Evolutionary conservation across 2,329 filamentous ascomycete genomes (phyloP).

Genomic region (Sporothrix inflata): DNA sequence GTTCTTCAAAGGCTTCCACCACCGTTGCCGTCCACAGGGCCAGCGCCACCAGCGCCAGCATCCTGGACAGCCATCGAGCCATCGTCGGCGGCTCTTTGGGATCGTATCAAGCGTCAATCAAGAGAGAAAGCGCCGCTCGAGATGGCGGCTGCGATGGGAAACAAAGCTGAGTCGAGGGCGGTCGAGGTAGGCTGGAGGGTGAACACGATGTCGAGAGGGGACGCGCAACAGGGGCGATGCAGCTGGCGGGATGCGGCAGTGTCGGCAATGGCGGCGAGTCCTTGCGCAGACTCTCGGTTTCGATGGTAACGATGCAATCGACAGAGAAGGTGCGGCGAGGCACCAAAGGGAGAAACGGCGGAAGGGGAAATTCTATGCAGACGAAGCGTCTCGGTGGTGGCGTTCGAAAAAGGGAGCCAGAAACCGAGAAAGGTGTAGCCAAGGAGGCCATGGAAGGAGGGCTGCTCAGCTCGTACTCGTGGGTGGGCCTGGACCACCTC

Average conservation of each 20-base stretch:
- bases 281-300: conserved; percentile 1
- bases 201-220: background rate
- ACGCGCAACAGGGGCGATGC: background rate
- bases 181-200: background rate
- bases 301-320: background rate
- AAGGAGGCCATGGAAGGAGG: background rate
- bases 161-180: background rate
- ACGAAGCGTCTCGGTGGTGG: conserved; percentile 3
- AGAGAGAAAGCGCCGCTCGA: background rate
- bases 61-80: conserved; percentile 57
- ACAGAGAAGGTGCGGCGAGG: too few relatives aligned
- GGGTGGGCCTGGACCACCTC: too few relatives aligned
- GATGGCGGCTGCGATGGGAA: background rate
- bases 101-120: background rate
- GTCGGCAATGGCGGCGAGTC: background rate
- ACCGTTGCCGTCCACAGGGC: conserved; percentile 54
- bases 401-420: background rate
- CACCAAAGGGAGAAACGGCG: background rate
- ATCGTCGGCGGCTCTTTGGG: conserved; percentile 44
- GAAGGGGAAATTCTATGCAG: background rate
- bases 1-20: conserved; percentile 56
- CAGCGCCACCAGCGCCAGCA: conserved; percentile 54
- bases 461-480: background rate
- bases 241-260: conserved; percentile 1
- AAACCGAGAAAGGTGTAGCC: background rate